phyloP scores from a whole-genome alignment of 2,329 filamentous ascomycete species.

The Tolypocladium pustulatum region DNA sequence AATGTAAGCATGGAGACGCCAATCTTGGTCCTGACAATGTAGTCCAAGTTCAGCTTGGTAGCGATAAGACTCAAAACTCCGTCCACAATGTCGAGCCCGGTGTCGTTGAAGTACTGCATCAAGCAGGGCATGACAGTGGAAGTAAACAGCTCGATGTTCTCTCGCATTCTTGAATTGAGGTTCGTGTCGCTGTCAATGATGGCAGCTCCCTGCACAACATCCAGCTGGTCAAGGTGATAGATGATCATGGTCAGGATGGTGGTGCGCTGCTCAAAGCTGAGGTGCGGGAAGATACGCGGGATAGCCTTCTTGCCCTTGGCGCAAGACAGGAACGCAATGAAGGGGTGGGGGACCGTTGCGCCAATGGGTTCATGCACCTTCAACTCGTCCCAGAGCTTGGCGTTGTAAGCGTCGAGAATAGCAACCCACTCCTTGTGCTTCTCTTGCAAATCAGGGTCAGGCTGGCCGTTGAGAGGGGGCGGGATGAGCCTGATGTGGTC shows the following conservation, averaged over 20 bases:
- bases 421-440: constrained; percentile 63
- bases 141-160: constrained; percentile 87
- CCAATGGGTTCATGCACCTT: constrained; percentile 91
- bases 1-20: constrained; percentile 87
- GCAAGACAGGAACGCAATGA: constrained; percentile 91
- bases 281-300: constrained; percentile 86
- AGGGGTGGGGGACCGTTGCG: constrained; percentile 70
- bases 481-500: constrained; percentile 81
- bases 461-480: constrained; percentile 41
- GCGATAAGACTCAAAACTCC: constrained; percentile 80
- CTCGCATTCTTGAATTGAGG: constrained; percentile 67
- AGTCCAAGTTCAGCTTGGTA: constrained; percentile 70
- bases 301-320: constrained; percentile 95
- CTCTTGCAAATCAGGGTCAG: constrained; percentile 58
- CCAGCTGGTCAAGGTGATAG: constrained; percentile 82
- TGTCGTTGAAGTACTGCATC: constrained; percentile 83
- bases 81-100: constrained; percentile 80
- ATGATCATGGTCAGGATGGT: constrained; percentile 95
- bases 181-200: constrained; percentile 61
- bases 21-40: constrained; percentile 78
- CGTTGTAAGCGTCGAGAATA: constrained; percentile 56
- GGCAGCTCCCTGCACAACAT: constrained; percentile 76
- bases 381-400: constrained; percentile 72
- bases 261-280: constrained; percentile 83
- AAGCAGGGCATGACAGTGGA: constrained; percentile 81